phyloP scores from a whole-genome alignment of 176 grass and related monocot species.

The Eragrostis nindensis region DNA sequence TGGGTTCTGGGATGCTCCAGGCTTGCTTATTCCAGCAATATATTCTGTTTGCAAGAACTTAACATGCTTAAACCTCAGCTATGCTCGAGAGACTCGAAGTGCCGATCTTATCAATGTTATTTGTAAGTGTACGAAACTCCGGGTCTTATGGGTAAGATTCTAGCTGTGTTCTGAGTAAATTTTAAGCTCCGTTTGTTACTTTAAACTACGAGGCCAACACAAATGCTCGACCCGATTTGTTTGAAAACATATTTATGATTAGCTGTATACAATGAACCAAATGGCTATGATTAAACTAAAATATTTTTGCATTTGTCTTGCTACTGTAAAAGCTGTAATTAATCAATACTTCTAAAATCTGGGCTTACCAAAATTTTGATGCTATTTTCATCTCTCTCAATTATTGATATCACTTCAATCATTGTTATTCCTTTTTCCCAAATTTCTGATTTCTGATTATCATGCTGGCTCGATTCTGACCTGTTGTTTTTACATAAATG shows the following conservation, averaged over 20 bases:
- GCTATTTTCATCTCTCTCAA: not conserved
- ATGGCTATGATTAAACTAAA: not conserved
- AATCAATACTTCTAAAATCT: not conserved
- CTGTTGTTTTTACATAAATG: too few relatives aligned
- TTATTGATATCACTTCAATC: not conserved
- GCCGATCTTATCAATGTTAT: conserved; percentile 56
- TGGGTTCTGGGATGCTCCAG: conserved; percentile 67
- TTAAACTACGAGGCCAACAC: not conserved
- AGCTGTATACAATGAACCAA: not conserved
- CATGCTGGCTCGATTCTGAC: too few relatives aligned
- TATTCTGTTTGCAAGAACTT: conserved; percentile 52
- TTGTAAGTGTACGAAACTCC: conserved; percentile 58
- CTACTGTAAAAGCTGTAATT: not conserved
- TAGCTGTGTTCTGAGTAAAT: conserved; percentile 2
- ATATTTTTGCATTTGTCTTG: not conserved
- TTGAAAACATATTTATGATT: not conserved
- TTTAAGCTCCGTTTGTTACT: conserved; percentile 1
- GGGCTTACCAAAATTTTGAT: not conserved
- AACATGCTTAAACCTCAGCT: conserved; percentile 69
- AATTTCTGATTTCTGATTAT: not conserved
- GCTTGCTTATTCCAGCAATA: conserved; percentile 30
- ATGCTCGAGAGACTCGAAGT: conserved; percentile 46
- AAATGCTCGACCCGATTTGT: not conserved
- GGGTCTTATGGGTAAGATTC: conserved; percentile 62
- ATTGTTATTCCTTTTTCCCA: not conserved